Percentiles rank a stretch among this genome's conserved stretches.
Conservation (phyloP, 768 basidiomycete species). For the Rhodotorula sphaerocarpa region DNA sequence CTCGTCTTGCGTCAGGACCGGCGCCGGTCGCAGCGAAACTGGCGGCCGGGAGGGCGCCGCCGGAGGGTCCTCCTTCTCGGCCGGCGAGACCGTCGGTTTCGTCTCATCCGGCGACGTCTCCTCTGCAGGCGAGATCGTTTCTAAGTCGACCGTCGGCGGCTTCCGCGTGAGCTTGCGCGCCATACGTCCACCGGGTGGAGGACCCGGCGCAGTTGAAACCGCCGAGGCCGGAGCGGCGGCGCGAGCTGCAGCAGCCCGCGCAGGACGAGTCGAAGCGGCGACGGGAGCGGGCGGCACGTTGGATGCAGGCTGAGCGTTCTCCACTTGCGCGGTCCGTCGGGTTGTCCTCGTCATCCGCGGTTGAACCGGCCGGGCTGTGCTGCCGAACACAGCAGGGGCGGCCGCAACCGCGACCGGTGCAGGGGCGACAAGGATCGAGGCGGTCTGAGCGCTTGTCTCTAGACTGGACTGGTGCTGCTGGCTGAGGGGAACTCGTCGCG, state of each 20-base stretch:
- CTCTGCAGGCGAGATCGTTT: background rate
- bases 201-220: background rate
- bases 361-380: background rate
- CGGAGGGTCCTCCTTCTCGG: background rate
- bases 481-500: slow-evolving; percentile 8
- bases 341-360: background rate
- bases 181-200: background rate
- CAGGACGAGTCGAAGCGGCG: too few species aligned
- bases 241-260: too few species aligned
- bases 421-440: background rate
- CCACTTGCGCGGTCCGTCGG: background rate
- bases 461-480: background rate
- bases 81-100: background rate
- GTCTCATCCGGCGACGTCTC: background rate
- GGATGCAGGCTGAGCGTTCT: too few species aligned
- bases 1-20: slow-evolving; percentile 29
- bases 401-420: background rate
- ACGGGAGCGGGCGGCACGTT: too few species aligned
- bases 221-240: too few species aligned
- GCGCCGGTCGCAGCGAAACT: slow-evolving; percentile 16
- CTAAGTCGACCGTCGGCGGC: background rate
- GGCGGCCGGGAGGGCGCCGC: background rate
- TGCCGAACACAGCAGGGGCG: background rate
- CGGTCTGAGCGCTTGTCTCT: background rate
- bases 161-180: background rate